phyloP scores from a whole-genome alignment of 345 rosid species.

The Sonneratia caseolaris region DNA sequence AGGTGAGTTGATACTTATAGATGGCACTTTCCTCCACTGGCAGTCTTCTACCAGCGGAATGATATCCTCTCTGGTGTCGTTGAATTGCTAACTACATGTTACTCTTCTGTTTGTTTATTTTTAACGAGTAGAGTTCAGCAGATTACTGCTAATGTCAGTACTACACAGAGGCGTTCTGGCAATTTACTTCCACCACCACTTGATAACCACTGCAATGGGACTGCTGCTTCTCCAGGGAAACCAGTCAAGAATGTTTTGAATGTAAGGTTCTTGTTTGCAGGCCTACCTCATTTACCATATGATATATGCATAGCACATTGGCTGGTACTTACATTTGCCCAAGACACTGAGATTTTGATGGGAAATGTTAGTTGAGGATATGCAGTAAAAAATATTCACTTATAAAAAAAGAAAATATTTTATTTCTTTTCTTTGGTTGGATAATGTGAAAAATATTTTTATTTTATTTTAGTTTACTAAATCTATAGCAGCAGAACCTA shows the following conservation, averaged over 20 bases:
- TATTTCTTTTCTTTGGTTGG: not conserved
- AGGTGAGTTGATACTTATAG: constrained; percentile 33
- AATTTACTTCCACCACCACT: constrained; percentile 66
- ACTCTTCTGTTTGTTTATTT: not conserved
- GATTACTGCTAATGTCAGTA: constrained; percentile 52
- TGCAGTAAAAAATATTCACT: not conserved
- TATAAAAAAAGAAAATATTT: not conserved
- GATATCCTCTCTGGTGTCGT: not conserved
- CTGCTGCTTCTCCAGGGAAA: constrained; percentile 36
- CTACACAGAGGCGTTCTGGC: constrained; percentile 48
- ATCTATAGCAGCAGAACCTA: not conserved
- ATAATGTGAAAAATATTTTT: not conserved
- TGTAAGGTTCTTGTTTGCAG: constrained; percentile 36
- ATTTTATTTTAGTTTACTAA: not conserved
- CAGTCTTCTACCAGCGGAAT: not conserved
- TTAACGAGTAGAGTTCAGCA: constrained; percentile 74
- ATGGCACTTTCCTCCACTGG: not conserved
- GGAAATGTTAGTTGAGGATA: not conserved
- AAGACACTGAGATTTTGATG: not conserved
- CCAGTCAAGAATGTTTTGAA: constrained; percentile 37
- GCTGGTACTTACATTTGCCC: no score
- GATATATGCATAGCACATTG: not conserved
- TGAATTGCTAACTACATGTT: not conserved
- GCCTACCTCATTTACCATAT: not conserved
- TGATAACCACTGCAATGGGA: constrained; percentile 46